Conservation (phyloP, 2,329 filamentous ascomycete species). For the Colletotrichum plurivorum region DNA sequence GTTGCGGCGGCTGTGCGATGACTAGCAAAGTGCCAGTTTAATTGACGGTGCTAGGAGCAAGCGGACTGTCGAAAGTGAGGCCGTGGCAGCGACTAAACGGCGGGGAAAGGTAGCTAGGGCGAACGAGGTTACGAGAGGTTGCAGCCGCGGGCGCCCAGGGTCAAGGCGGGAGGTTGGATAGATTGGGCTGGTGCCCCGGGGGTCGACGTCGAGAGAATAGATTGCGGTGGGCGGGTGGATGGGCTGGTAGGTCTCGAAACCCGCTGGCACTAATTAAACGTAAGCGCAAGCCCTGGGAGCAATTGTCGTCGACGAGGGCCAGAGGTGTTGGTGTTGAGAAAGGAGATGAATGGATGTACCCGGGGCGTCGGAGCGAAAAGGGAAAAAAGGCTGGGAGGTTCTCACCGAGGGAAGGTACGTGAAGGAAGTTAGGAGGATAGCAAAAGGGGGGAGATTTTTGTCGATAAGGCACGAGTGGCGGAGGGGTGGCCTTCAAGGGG, state of each 20-base stretch:
- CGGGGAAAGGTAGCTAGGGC: conserved; percentile 28
- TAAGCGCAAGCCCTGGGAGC: conserved; percentile 25
- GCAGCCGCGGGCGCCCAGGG: conserved; percentile 35
- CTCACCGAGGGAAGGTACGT: not conserved
- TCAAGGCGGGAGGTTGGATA: conserved; percentile 37
- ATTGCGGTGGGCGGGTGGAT: conserved; percentile 38
- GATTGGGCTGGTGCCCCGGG: conserved; percentile 28
- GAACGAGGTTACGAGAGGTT: conserved; percentile 18
- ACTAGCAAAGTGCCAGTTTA: conserved; percentile 36
- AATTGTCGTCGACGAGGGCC: conserved; percentile 9
- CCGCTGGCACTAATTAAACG: conserved; percentile 30
- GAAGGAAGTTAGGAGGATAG: not conserved
- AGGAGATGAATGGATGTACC: not conserved
- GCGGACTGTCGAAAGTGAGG: not conserved
- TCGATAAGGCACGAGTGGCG: conserved; percentile 20
- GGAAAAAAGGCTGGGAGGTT: conserved; percentile 5
- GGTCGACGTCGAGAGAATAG: conserved; percentile 34
- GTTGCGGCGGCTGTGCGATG: conserved; percentile 25
- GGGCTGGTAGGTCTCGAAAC: conserved; percentile 22
- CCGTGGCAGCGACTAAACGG: conserved; percentile 24
- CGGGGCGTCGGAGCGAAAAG: conserved; percentile 6
- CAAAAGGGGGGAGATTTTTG: conserved; percentile 22
- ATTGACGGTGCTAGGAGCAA: conserved; percentile 21
- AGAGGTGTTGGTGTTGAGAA: not conserved
- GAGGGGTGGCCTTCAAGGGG: conserved; percentile 22